These are phyloP conservation scores for Lentinula raphanica DNA, from an alignment of 768 basidiomycete genomes.

Conservation along the genomic window DNA sequence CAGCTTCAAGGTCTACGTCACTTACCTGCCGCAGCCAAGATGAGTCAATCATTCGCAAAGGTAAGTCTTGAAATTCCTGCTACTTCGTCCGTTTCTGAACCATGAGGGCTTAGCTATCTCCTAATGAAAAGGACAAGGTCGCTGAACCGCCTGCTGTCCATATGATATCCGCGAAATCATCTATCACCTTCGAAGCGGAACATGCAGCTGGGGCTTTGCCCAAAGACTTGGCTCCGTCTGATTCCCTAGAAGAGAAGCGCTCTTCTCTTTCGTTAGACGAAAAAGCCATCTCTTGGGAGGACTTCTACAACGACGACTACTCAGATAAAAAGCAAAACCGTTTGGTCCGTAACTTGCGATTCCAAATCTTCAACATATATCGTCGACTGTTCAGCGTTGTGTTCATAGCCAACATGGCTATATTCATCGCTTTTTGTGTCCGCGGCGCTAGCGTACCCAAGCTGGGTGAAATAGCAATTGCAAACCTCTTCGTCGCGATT, in stretches of 20 bases:
- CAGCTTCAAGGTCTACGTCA: background rate
- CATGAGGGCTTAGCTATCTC: background rate
- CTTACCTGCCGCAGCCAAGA: background rate
- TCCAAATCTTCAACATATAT: constrained; percentile 39
- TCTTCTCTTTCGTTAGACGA: constrained; percentile 17
- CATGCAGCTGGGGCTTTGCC: background rate
- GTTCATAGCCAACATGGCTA: constrained; percentile 47
- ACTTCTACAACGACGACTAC: constrained; percentile 29
- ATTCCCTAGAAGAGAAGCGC: background rate
- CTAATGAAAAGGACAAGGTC: background rate
- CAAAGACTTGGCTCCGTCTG: background rate
- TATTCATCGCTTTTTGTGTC: constrained; percentile 40
- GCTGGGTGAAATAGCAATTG: constrained; percentile 35
- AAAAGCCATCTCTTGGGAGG: constrained; percentile 25
- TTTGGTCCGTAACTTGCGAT: constrained; percentile 31
- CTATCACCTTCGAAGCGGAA: background rate
- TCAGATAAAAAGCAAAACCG: constrained; percentile 32
- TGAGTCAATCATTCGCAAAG: background rate
- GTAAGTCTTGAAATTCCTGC: background rate
- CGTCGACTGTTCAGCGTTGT: constrained; percentile 52
- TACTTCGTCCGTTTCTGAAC: background rate
- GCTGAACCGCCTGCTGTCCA: background rate
- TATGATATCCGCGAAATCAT: background rate
- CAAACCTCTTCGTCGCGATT: constrained; percentile 44
- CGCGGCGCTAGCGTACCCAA: constrained; percentile 29